Conservation (phyloP, 2,329 filamentous ascomycete genomes). For the Alternaria solani region DNA sequence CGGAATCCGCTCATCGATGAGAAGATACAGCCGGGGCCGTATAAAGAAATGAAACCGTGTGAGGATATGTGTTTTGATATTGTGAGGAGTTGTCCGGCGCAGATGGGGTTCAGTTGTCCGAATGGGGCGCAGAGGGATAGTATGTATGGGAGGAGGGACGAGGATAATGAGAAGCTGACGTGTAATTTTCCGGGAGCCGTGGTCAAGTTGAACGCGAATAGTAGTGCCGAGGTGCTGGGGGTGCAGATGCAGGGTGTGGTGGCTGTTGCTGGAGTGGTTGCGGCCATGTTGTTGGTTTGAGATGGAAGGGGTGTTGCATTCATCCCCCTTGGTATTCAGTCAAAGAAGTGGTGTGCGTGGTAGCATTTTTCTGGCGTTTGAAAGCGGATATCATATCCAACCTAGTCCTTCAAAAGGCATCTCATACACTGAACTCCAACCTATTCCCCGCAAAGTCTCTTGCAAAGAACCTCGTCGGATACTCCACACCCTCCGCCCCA, state of each 20-base stretch:
- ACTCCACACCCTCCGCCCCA: constrained; percentile 62
- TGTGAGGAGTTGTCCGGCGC: constrained; percentile 82
- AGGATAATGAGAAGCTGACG: constrained; percentile 30
- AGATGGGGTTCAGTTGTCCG: constrained; percentile 80
- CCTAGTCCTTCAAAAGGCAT: background rate
- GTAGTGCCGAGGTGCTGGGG: background rate
- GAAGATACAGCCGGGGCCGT: constrained; percentile 80
- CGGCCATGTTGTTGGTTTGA: background rate
- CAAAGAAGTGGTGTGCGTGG: background rate
- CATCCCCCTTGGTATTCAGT: background rate
- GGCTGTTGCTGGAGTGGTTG: background rate
- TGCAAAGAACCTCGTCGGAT: constrained; percentile 69
- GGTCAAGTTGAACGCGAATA: constrained; percentile 44
- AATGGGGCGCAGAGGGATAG: constrained; percentile 20
- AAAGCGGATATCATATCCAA: background rate
- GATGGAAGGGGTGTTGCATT: background rate
- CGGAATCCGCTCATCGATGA: constrained; percentile 78
- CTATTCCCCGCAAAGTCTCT: constrained; percentile 55
- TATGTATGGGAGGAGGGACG: constrained; percentile 38
- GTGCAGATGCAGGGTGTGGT: background rate
- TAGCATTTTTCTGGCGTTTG: background rate
- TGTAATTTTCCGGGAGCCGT: constrained; percentile 55
- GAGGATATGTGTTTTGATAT: constrained; percentile 86
- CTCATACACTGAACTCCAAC: constrained; percentile 50
- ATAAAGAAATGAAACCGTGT: constrained; percentile 92